Base-by-base conservation (phyloP, 805 yeast species). In the Cyberlindnera mrakii region DNA sequence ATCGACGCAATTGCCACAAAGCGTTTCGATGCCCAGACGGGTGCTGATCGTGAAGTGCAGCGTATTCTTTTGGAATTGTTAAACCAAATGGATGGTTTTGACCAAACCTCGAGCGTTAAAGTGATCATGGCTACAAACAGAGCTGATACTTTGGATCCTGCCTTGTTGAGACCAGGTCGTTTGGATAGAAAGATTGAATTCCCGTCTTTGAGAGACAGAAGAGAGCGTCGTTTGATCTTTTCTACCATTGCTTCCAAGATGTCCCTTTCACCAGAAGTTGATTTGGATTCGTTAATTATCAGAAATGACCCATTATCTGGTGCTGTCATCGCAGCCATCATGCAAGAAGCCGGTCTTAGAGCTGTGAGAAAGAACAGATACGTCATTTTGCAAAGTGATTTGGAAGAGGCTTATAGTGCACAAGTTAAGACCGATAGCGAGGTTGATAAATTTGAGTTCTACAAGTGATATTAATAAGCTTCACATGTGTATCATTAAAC, bases 51-150 rank as follows among this genome's bases (percentile, higher is more conserved):
- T 68, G 99, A 93, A 70, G 99, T 93, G 43, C 99, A 93, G 71
- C 87, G 99, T 72, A 93, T 91, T 53, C 74, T 93, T 65, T 82
- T 93, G 61, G 99, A 93, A 70, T 74, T 93, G 60, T 75, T 93
- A 58, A 93, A 95, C 58, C 99, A 93, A 70, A 93, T 93, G 99
- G 99, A 93, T 67, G 99, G 99, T 40, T 93, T 93, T 57, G 99
- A 93, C 62, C 99, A 93, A 70, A 71, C 85, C 2, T 80, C 96
- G 6, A 90, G 89, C 50, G 99, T 93, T 41, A 93, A 93, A 71
- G 97, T 93, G 31, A 93, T 93, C 51, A 93, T 93, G 99, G 99
- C 99, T 34, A 93, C 99, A 11, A 93, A 93, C 68, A 85, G 99
- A 70, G 96, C 96, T n/a, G 99, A 93, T 63, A 93, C 99, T 2